These are phyloP conservation scores for Purshia tridentata DNA, from an alignment of 306 rosid genomes.

Conservation along the genomic window DNA sequence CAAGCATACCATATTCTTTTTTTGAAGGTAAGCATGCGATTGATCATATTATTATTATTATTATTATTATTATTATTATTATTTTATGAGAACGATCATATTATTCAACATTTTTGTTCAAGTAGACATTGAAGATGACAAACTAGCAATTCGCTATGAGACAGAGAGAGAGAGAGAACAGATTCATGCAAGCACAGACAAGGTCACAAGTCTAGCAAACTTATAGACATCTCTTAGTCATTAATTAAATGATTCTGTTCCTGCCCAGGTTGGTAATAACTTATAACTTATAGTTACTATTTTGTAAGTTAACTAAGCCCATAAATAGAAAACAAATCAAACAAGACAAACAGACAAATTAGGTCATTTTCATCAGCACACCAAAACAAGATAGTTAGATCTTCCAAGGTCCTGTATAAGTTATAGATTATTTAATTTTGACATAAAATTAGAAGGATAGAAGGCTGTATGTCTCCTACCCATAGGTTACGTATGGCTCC, in stretches of 20 bases:
- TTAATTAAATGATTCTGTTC: background rate
- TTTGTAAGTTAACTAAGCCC: no score
- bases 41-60: no score
- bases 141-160: background rate
- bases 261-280: background rate
- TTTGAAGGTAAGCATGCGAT: background rate
- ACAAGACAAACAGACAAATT: no score
- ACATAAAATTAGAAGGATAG: background rate
- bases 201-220: background rate
- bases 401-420: no score
- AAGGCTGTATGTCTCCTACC: conserved; percentile 39
- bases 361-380: no score
- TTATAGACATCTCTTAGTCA: background rate
- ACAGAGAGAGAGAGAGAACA: background rate
- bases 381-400: no score
- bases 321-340: no score
- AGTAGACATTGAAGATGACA: background rate
- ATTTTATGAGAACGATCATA: no score
- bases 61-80: no score
- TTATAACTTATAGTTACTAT: no score
- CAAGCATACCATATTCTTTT: background rate
- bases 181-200: background rate
- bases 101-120: background rate
- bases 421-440: background rate
- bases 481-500: conserved; percentile 90